Conservation (phyloP, 192 early-diverging fungal genomes). For the Pilaira anomala region DNA sequence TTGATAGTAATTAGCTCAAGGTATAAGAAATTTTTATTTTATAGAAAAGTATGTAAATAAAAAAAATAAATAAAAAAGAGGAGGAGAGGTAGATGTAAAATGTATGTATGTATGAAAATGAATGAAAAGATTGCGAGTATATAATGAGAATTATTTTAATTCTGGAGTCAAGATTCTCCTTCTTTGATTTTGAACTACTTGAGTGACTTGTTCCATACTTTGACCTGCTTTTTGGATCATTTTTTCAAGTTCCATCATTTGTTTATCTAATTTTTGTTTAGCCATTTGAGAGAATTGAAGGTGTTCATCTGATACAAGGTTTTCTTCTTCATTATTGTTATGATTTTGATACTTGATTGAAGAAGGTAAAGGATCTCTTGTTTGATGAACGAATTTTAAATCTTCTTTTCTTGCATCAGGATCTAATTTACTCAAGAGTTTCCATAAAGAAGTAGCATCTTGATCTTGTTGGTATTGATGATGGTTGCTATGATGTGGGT, state of each 20-base stretch:
- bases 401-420: conserved; percentile 1
- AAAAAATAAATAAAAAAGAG: neutral
- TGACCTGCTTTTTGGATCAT: conserved; percentile 23
- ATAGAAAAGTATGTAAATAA: conserved; percentile 3
- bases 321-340: neutral
- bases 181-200: conserved; percentile 15
- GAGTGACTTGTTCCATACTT: conserved; percentile 20
- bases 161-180: neutral
- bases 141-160: too few relatives aligned
- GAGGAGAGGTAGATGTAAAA: neutral
- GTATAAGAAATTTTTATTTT: too few relatives aligned
- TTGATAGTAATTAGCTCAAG: too few relatives aligned
- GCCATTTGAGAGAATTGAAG: neutral
- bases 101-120: neutral
- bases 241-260: conserved; percentile 20
- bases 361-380: neutral
- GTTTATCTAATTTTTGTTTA: conserved; percentile 15
- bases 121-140: neutral
- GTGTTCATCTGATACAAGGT: neutral
- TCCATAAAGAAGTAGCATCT: conserved; percentile 1
- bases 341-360: neutral
- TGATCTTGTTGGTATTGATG: neutral
- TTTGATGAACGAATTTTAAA: neutral
- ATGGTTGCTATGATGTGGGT: neutral
- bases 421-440: conserved; percentile 8